Evolutionary conservation across 352 stramenopile species (phyloP), one percentile per base, ranked within the genome.

Genomic region (Stramenopiles sp.): DNA sequence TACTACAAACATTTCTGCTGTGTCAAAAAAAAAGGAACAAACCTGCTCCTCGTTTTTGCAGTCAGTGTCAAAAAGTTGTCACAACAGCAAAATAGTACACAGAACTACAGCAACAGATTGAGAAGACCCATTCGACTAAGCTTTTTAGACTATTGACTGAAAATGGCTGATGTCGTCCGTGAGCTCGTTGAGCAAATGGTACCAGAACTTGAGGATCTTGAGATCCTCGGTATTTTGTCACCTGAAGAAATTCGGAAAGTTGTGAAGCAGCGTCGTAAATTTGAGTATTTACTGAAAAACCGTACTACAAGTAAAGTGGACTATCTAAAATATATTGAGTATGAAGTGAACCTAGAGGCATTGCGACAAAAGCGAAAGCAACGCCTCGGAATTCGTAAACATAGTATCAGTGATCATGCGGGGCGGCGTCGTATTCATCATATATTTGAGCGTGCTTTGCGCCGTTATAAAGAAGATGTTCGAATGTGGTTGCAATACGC

Each of bases 151-250:
- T n/a, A n/a, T 32, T 15, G 26, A 32, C n/a, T n/a, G 10, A 32
- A 32, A 32, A 87, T 87, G 71, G 71, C 71, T 51, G 71, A 87
- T 55, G 71, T 58, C 38, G 71, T 87, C 48, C 70, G 86, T 52
- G 62, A 78, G 41, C 51, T 69, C 44, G 74, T 87, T 62, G 71
- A 87, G 56, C 67, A 72, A 46, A 86, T 83, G 68, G 66, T 87
- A 46, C 65, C 68, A 38, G 71, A 84, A 53, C 69, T 87, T 38
- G 71, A 87, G 52, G 71, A 86, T 38, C 58, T 85, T 36, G 63
- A 76, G 53, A 50, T 64, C 23, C 60, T 63, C 41, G 67, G 71
- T 37, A 48, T 86, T 47, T 15, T 32, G 26, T 32, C 10, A n/a
- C 26, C 26, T n/a, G 10, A 39, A 47, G 71, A 87, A 54, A 69